A percentile compares a stretch with the other conserved stretches of the same genome.
Conservation (phyloP, 257 asterid genomes). For the Solanum neorickii region DNA sequence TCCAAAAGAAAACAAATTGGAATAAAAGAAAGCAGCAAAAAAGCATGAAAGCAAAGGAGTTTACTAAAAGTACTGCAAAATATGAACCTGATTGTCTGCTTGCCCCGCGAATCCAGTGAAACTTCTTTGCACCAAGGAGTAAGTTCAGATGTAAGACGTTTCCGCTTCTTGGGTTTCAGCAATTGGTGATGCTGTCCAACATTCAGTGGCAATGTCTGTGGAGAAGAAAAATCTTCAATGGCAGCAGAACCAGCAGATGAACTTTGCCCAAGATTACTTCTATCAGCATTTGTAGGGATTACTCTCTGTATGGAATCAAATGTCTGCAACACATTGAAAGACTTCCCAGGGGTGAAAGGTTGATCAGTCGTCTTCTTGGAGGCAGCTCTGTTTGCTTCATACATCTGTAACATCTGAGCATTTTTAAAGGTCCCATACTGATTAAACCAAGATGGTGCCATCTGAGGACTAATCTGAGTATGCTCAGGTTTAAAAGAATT, state of each 20-base stretch:
- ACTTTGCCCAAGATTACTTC: constrained; percentile 10
- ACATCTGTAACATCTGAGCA: constrained; percentile 34
- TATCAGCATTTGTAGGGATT: constrained; percentile 22
- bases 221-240: constrained; percentile 27
- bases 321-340: constrained; percentile 25
- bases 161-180: constrained; percentile 44
- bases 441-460: constrained; percentile 82
- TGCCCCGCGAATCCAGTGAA: constrained; percentile 21
- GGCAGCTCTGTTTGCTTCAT: constrained; percentile 26
- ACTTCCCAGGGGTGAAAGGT: constrained; percentile 24
- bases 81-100: constrained; percentile 39
- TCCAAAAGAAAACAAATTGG: constrained; percentile 8
- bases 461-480: constrained; percentile 48
- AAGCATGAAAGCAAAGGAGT: not conserved
- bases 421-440: constrained; percentile 58
- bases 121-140: constrained; percentile 63
- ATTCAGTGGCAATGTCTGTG: constrained; percentile 11
- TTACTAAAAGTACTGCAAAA: not conserved
- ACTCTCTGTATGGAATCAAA: constrained; percentile 30
- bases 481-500: constrained; percentile 17
- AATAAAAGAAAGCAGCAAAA: not conserved
- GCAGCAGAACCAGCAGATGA: constrained; percentile 21
- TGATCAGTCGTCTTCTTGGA: constrained; percentile 26
- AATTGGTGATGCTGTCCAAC: constrained; percentile 19
- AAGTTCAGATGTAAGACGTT: constrained; percentile 30